Base-by-base conservation (phyloP, 768 basidiomycete genomes). In the Macrolepiota albuminosa region DNA sequence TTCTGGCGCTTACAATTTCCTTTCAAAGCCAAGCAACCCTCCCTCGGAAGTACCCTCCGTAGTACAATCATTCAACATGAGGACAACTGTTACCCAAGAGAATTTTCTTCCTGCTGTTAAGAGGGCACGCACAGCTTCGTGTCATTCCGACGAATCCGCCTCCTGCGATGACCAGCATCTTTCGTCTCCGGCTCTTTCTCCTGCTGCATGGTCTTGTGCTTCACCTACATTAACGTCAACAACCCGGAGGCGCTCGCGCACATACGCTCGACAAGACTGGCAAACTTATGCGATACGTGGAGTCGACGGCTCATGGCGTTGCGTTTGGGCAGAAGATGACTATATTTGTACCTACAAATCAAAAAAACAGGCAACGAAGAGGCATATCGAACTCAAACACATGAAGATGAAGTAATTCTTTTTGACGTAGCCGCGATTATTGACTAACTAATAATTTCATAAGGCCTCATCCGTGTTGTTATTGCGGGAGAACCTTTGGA, bases 341-440 rank as follows among this genome's bases (percentile, higher is more conserved):
- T 6, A 33, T 11, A 31, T 45, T 4, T 68, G 67, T 45, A 29
- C 34, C 36, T 68, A 68, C 48, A 43, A 53, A 37, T 63, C 67
- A 5, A 60, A 63, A 50, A 68, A 68, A 45, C 67, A 68, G 39
- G 66, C 67, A 2, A 65, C 66, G 61, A 68, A 67, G 40, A 63
- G 67, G 31, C 67, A 68, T 43, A 46, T 68, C n/a, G 66, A 68
- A 60, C 63, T 64, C n/a, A 65, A 61, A 37, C 67, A 68, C 45
- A 60, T 68, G 60, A 54, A 56, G 40, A 64, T 65, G 43, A 67
- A 58, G 67, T 65, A 34, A 26, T 50, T 34, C 36, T 6, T 39
- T 54, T 33, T 43, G 34, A 48, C 34, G n/a, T 55, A 9, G 10
- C 29, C 29, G 29, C 18, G 9, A 42, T 18, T 14, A n/a, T n/a